Evolutionary conservation across 2,329 filamentous ascomycete genomes (phyloP).

Genomic region (Colletotrichum chrysophilum): DNA sequence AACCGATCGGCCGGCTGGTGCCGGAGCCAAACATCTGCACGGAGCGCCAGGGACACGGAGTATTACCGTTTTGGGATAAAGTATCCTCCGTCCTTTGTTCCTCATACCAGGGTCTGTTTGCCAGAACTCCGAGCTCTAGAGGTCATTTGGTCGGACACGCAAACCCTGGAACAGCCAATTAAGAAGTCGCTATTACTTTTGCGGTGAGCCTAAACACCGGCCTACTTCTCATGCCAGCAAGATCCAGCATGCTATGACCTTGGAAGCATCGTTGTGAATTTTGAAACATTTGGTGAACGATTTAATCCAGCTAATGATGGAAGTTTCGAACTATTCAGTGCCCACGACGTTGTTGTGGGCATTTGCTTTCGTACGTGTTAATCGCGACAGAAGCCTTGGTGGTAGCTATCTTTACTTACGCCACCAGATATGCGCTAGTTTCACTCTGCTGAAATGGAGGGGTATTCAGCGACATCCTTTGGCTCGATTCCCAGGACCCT

Average conservation of each 20-base stretch:
- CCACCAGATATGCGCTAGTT: background rate
- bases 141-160: background rate
- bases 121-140: background rate
- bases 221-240: background rate
- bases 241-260: background rate
- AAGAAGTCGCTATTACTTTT: background rate
- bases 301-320: background rate
- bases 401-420: background rate
- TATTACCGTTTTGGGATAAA: background rate
- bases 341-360: background rate
- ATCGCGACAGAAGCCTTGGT: background rate
- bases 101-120: background rate
- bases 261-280: background rate
- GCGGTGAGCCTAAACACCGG: background rate
- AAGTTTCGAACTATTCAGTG: background rate
- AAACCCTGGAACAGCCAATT: background rate
- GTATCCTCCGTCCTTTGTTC: background rate
- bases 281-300: background rate
- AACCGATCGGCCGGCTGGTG: background rate
- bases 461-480: background rate
- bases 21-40: background rate
- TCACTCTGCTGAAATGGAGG: background rate
- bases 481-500: background rate
- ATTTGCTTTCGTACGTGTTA: background rate
- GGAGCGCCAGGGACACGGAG: background rate